Evolutionary conservation across 108 stramenopile species (phyloP).

Genomic region (Nitzschia sp.): DNA sequence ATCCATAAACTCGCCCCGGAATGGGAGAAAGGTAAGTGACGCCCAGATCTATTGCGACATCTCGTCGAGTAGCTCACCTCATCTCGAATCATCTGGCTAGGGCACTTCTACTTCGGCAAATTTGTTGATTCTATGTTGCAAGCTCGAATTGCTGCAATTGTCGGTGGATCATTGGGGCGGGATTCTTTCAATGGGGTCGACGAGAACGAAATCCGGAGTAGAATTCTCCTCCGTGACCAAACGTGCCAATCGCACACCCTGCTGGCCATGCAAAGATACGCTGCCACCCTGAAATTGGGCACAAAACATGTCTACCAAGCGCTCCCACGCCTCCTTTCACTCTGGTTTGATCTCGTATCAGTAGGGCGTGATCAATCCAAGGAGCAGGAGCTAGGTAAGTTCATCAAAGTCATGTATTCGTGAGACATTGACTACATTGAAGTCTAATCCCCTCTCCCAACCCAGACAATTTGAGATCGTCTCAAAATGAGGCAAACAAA

Average conservation of each 20-base stretch:
- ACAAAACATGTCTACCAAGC: constrained; percentile 87
- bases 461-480: constrained; percentile 16
- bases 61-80: not conserved
- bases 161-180: constrained; percentile 9
- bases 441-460: not conserved
- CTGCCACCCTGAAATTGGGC: constrained; percentile 60
- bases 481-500: constrained; percentile 66
- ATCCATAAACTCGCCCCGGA: constrained; percentile 62
- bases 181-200: constrained; percentile 32
- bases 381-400: constrained; percentile 19
- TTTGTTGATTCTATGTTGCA: constrained; percentile 70
- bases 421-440: not conserved
- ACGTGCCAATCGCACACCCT: constrained; percentile 71
- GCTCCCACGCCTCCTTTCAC: constrained; percentile 82
- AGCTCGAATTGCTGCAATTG: constrained; percentile 51
- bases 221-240: constrained; percentile 46
- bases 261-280: constrained; percentile 72
- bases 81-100: constrained; percentile 32
- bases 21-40: constrained; percentile 81
- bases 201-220: constrained; percentile 47
- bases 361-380: constrained; percentile 13
- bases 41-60: not conserved
- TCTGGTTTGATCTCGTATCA: constrained; percentile 88
- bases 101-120: constrained; percentile 81
- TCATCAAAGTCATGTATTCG: not conserved